Base-by-base conservation (phyloP, 2,329 filamentous ascomycete species). In the Fusarium piperis region DNA sequence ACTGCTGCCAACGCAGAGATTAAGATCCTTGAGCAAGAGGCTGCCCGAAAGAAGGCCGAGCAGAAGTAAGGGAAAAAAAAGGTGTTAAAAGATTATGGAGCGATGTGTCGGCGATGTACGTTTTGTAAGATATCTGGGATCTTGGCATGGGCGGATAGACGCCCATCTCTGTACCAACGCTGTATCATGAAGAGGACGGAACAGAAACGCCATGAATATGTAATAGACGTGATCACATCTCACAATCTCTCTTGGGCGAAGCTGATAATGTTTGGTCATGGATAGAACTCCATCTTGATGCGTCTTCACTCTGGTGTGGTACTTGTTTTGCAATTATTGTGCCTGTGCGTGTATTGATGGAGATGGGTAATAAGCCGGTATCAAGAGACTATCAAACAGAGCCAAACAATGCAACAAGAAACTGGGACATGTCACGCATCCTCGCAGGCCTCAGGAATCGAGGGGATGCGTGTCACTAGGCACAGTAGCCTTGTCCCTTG, bases 151-250 rank as follows among this genome's bases (percentile, higher is more conserved):
- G 59, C 46, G 26, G 60, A 55, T 59, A 52, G 61, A 61, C 64
- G 60, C 67, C 65, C 64, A 62, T 68, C 64, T 67, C 62, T 77
- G 75, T 76, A 75, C 64, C 71, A 76, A 77, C 51, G 67, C 44
- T 77, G 67, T 77, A 75, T 72, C 64, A 77, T 70, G 73, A 75
- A 28, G 59, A 53, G 46, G 52, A 39, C 6, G 55, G 53, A n/a
- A 59, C 51, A 71, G 61, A 74, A 73, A 70, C 66, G 65, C 64
- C 53, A 70, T 60, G 53, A 60, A 65, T 71, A 57, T 59, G n/a
- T 75, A 76, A 77, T 77, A 74, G 66, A 77, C 59, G 65, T 51
- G 59, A 76, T 75, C 75, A 68, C 75, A 77, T 70, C 75, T 77
- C 75, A 74, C 13, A 28, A 35, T 16, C 11, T 28, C 16, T 51